These are phyloP conservation scores for Kodamaea jinghongensis DNA, from an alignment of 805 yeast genomes.

Conservation along the genomic window DNA sequence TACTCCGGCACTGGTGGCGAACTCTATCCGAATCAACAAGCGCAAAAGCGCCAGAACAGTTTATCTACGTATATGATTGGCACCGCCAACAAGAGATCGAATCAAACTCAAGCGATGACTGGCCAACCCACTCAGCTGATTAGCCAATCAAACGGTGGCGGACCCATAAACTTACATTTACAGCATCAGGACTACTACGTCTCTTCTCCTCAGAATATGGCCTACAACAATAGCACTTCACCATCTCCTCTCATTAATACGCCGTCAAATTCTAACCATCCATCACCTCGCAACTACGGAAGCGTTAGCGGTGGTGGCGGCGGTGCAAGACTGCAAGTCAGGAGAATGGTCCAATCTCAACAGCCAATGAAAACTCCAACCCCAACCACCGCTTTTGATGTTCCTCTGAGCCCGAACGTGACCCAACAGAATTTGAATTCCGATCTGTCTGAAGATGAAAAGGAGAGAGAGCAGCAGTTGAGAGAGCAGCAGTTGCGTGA, in stretches of 20 bases:
- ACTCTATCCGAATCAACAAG: slow-evolving; percentile 8
- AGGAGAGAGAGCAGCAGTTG: not conserved
- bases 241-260: slow-evolving; percentile 4
- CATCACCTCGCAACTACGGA: slow-evolving; percentile 10
- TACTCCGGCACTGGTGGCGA: not conserved
- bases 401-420: slow-evolving; percentile 39
- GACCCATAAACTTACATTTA: not conserved
- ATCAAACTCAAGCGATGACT: too few species aligned
- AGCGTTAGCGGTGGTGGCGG: not conserved
- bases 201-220: slow-evolving; percentile 4
- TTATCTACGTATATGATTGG: slow-evolving; percentile 31
- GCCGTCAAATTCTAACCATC: slow-evolving; percentile 8
- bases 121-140: not conserved
- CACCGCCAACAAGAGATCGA: slow-evolving; percentile 31
- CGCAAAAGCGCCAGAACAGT: slow-evolving; percentile 42
- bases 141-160: not conserved
- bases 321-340: slow-evolving; percentile 9
- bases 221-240: slow-evolving; percentile 2
- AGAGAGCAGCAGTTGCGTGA: not conserved
- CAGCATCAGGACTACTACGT: slow-evolving; percentile 3
- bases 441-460: slow-evolving; percentile 34
- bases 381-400: slow-evolving; percentile 35
- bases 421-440: slow-evolving; percentile 31
- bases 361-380: slow-evolving; percentile 35
- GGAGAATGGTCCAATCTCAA: slow-evolving; percentile 17